Percentiles rank a stretch among this genome's conserved stretches.
phyloP scores from a whole-genome alignment of 441 rosid genomes.

The Pelargonium myrrhifolium region DNA sequence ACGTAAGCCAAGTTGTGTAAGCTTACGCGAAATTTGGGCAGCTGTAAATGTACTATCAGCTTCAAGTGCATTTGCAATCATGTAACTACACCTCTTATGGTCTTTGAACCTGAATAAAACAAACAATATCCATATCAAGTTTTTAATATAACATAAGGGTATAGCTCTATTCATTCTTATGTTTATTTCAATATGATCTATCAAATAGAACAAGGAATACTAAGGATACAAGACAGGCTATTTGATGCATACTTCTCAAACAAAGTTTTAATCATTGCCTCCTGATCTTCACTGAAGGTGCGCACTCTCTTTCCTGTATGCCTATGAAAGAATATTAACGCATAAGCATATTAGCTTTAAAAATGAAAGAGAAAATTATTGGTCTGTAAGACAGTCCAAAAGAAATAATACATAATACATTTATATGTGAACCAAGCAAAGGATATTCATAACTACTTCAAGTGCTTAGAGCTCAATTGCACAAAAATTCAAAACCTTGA shows the following conservation, averaged over 20 bases:
- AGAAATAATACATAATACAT: slow-evolving; percentile 2
- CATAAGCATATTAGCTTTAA: slow-evolving; percentile 15
- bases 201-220: neutral
- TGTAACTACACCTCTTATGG: slow-evolving; percentile 62
- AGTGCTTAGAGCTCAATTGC: neutral
- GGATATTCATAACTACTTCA: slow-evolving; percentile 19
- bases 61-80: slow-evolving; percentile 74
- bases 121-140: slow-evolving; percentile 6
- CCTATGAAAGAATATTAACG: slow-evolving; percentile 41
- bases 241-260: slow-evolving; percentile 65
- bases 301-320: slow-evolving; percentile 55
- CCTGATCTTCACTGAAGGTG: slow-evolving; percentile 73
- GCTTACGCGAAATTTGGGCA: slow-evolving; percentile 72
- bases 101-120: slow-evolving; percentile 57
- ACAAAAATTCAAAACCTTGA: neutral
- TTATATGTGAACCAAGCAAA: neutral
- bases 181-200: neutral
- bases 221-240: slow-evolving; percentile 10
- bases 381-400: slow-evolving; percentile 3
- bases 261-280: slow-evolving; percentile 56
- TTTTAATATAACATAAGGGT: slow-evolving; percentile 6
- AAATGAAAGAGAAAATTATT: slow-evolving; percentile 15
- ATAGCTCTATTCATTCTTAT: neutral
- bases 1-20: slow-evolving; percentile 76
- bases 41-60: slow-evolving; percentile 52